phyloP scores from a whole-genome alignment of 2,329 filamentous ascomycete species.

The Stagonosporopsis chrysanthemi region DNA sequence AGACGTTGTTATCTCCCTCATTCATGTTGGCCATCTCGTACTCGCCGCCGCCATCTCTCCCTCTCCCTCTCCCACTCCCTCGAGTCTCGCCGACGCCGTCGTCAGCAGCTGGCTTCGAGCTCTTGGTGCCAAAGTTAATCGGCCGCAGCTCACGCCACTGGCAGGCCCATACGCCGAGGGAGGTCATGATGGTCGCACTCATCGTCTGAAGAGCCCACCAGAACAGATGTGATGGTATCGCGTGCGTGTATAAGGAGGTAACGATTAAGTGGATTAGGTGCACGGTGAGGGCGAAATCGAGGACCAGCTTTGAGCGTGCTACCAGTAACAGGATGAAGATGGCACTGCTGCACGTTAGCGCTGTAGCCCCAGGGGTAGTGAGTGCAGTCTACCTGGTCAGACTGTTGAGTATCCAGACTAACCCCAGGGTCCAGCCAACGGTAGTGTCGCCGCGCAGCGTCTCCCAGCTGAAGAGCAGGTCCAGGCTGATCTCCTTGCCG shows the following conservation, averaged over 20 bases:
- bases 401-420: slow-evolving; percentile 73
- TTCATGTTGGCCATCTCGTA: slow-evolving; percentile 59
- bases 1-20: slow-evolving; percentile 47
- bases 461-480: slow-evolving; percentile 69
- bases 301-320: slow-evolving; percentile 89
- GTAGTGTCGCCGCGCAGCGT: slow-evolving; percentile 71
- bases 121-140: slow-evolving; percentile 74
- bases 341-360: slow-evolving; percentile 63
- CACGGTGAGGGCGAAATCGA: slow-evolving; percentile 90
- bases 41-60: slow-evolving; percentile 55
- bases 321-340: slow-evolving; percentile 85
- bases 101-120: slow-evolving; percentile 55
- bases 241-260: slow-evolving; percentile 78
- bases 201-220: slow-evolving; percentile 81
- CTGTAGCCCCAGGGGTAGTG: neutral
- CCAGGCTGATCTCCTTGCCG: slow-evolving; percentile 65
- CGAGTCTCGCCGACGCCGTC: slow-evolving; percentile 51
- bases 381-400: slow-evolving; percentile 64
- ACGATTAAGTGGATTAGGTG: slow-evolving; percentile 82
- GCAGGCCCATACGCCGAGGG: slow-evolving; percentile 86
- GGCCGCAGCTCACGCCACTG: slow-evolving; percentile 88
- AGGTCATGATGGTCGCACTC: slow-evolving; percentile 69
- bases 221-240: slow-evolving; percentile 77
- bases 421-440: slow-evolving; percentile 71
- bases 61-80: slow-evolving; percentile 51